A percentile compares a stretch with the other conserved stretches of the same genome.
These are phyloP conservation scores for Cytospora schulzeri DNA, from an alignment of 2,329 filamentous ascomycete species.

Conservation along the genomic window DNA sequence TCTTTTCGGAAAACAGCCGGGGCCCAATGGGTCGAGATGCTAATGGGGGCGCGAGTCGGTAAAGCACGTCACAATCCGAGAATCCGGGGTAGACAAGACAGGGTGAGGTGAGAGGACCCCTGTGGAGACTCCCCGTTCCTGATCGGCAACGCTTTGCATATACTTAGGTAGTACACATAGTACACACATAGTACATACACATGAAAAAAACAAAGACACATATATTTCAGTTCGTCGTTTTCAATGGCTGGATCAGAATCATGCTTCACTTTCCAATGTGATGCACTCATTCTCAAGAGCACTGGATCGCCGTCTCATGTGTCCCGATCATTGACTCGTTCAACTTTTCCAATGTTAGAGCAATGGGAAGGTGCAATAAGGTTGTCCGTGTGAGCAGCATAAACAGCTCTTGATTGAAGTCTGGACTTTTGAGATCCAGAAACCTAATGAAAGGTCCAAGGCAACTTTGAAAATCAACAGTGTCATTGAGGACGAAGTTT, in stretches of 20 bases:
- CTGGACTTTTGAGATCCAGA: too few species aligned
- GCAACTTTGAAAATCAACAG: too few species aligned
- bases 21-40: constrained; percentile 14
- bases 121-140: constrained; percentile 13
- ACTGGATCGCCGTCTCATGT: not conserved
- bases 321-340: too few species aligned
- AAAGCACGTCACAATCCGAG: constrained; percentile 20
- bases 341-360: too few species aligned
- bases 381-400: too few species aligned
- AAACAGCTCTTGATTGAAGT: too few species aligned
- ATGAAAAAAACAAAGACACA: too few species aligned
- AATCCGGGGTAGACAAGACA: constrained; percentile 21
- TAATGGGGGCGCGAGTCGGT: constrained; percentile 11
- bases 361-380: too few species aligned
- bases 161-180: not conserved
- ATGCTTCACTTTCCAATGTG: not conserved
- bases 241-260: not conserved
- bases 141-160: not conserved
- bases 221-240: not conserved
- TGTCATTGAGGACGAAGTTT: too few species aligned
- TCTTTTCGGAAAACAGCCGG: constrained; percentile 3
- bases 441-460: too few species aligned
- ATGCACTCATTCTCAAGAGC: not conserved
- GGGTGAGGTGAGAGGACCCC: constrained; percentile 14
- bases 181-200: not conserved